Conservation (phyloP, 805 yeast genomes). For the Kuraishia floccosa region DNA sequence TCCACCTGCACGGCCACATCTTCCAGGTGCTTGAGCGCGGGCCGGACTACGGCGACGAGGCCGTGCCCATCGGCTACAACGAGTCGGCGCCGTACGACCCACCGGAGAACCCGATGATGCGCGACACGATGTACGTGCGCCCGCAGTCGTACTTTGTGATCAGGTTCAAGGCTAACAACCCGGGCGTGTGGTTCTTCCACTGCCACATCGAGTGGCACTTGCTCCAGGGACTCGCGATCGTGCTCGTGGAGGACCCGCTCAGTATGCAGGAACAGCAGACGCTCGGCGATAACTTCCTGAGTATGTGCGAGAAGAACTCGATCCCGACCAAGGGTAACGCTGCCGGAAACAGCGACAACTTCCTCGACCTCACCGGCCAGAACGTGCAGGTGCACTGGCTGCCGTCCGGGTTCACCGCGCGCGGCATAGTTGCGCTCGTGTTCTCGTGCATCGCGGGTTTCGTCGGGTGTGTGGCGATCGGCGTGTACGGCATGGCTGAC, state of each 20-base stretch:
- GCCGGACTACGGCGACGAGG: slow-evolving; percentile 41
- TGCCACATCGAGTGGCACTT: slow-evolving; percentile 86
- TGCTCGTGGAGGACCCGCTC: slow-evolving; percentile 75
- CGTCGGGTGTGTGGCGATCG: slow-evolving; percentile 68
- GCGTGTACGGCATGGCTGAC: slow-evolving; percentile 81
- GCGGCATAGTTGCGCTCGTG: slow-evolving; percentile 89
- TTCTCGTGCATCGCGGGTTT: slow-evolving; percentile 84
- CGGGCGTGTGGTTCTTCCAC: slow-evolving; percentile 93
- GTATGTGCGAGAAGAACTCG: slow-evolving; percentile 47
- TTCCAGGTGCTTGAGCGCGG: slow-evolving; percentile 80
- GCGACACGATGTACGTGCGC: slow-evolving; percentile 73
- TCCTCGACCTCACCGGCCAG: slow-evolving; percentile 62
- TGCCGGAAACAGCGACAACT: slow-evolving; percentile 63
- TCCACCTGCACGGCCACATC: slow-evolving; percentile 91
- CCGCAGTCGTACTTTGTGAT: slow-evolving; percentile 81
- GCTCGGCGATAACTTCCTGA: slow-evolving; percentile 48
- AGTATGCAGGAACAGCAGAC: slow-evolving; percentile 51
- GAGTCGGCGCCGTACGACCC: slow-evolving; percentile 34
- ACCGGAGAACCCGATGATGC: slow-evolving; percentile 70
- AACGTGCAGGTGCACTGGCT: slow-evolving; percentile 54
- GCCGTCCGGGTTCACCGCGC: slow-evolving; percentile 88
- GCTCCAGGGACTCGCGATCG: slow-evolving; percentile 69
- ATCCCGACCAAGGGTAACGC: slow-evolving; percentile 68
- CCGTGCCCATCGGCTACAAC: slow-evolving; percentile 46
- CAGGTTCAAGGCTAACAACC: slow-evolving; percentile 85